Evolutionary conservation across 208 protist species (phyloP).

Genomic region (Crithidia fasciculata): DNA sequence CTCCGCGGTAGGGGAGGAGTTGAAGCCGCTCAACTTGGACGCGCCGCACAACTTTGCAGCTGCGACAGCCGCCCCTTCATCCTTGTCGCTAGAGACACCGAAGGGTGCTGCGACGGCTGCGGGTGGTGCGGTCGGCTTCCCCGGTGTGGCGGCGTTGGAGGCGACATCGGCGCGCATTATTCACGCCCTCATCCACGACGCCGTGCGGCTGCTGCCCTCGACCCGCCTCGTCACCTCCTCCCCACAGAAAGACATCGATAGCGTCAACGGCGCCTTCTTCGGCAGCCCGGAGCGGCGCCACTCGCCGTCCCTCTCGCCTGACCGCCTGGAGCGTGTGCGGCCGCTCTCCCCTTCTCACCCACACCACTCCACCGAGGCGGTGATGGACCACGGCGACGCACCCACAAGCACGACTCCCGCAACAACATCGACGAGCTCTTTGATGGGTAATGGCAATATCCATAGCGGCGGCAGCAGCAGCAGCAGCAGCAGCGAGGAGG

Average conservation of each 20-base stretch:
- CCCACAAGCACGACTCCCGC: too few species aligned
- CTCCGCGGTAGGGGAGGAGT: slow-evolving; percentile 4
- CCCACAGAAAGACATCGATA: background rate
- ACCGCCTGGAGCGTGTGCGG: slow-evolving; percentile 1
- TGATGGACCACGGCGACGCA: background rate
- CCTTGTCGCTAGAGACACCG: too few species aligned
- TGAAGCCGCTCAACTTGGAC: slow-evolving; percentile 1
- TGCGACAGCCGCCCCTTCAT: too few species aligned
- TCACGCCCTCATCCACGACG: slow-evolving; percentile 5
- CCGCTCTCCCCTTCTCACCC: slow-evolving; percentile 6
- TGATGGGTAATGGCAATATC: background rate
- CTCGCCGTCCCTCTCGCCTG: slow-evolving; percentile 1
- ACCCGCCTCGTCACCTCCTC: background rate
- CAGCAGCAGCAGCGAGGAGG: background rate
- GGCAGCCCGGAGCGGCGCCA: background rate
- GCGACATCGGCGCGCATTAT: background rate
- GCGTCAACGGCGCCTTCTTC: background rate
- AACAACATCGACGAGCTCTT: too few species aligned
- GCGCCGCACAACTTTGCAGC: background rate
- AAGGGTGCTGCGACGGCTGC: too few species aligned
- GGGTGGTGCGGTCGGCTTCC: too few species aligned
- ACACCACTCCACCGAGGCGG: background rate
- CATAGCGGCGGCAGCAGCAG: background rate
- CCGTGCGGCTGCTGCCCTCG: slow-evolving; percentile 11
- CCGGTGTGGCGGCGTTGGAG: slow-evolving; percentile 7